Conservation (phyloP, 2,329 filamentous ascomycete genomes). For the Fusarium poae region DNA sequence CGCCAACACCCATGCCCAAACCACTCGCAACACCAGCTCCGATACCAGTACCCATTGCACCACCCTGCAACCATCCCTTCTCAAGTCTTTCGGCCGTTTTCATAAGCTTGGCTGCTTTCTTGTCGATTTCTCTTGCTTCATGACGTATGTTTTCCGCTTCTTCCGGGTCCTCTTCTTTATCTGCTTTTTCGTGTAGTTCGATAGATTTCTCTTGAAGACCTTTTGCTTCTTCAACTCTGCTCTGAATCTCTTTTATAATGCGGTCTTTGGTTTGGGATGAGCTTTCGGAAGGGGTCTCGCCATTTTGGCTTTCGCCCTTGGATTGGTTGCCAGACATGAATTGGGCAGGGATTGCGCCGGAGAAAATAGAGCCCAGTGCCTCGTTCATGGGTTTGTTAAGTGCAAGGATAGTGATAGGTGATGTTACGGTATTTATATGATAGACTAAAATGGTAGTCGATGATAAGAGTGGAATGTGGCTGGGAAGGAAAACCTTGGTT, state of each 20-base stretch:
- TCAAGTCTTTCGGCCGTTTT: slow-evolving; percentile 39
- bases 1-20: slow-evolving; percentile 33
- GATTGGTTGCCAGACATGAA: slow-evolving; percentile 25
- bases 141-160: slow-evolving; percentile 26
- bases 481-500: slow-evolving; percentile 6
- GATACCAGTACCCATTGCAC: slow-evolving; percentile 41
- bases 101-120: slow-evolving; percentile 44
- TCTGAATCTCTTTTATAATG: slow-evolving; percentile 33
- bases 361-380: slow-evolving; percentile 26
- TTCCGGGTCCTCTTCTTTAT: slow-evolving; percentile 21
- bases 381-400: slow-evolving; percentile 17
- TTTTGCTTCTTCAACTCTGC: slow-evolving; percentile 37
- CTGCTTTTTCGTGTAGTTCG: slow-evolving; percentile 38
- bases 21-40: slow-evolving; percentile 43
- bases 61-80: slow-evolving; percentile 44
- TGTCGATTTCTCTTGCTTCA: slow-evolving; percentile 37
- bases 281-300: slow-evolving; percentile 11
- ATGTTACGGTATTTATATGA: background rate
- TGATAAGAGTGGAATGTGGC: slow-evolving; percentile 23
- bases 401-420: background rate
- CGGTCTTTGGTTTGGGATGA: slow-evolving; percentile 28
- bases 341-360: slow-evolving; percentile 27
- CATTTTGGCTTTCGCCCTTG: slow-evolving; percentile 10
- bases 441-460: background rate
- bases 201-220: slow-evolving; percentile 27